phyloP scores from a whole-genome alignment of 2,329 filamentous ascomycete genomes.

The Fusarium pseudocircinatum region DNA sequence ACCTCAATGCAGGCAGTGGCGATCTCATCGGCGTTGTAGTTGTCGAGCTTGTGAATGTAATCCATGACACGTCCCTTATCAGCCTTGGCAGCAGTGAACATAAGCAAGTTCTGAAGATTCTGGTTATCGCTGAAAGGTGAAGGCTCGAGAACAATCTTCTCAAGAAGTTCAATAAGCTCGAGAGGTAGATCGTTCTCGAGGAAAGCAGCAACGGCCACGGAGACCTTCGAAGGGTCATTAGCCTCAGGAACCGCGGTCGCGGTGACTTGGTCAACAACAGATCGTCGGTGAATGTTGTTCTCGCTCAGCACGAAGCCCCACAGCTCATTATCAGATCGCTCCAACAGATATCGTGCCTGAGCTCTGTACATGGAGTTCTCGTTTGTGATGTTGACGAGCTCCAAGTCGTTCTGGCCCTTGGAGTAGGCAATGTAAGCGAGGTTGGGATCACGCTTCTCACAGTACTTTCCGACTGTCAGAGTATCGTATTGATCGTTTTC shows the following conservation, averaged over 20 bases:
- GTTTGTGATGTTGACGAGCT: conserved; percentile 97
- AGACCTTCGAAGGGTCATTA: conserved; percentile 92
- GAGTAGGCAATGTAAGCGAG: conserved; percentile 93
- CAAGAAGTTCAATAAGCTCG: conserved; percentile 95
- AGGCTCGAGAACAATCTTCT: conserved; percentile 99
- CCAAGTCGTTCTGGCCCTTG: conserved; percentile 97
- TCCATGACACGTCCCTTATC: conserved; percentile 95
- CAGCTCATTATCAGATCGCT: conserved; percentile 87
- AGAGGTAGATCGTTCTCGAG: conserved; percentile 89
- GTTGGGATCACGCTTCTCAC: conserved; percentile 97
- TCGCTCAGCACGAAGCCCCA: conserved; percentile 95
- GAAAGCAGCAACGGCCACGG: conserved; percentile 92
- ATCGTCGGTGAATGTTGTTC: conserved; percentile 95
- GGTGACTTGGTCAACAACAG: conserved; percentile 94
- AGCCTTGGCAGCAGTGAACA: conserved; percentile 96
- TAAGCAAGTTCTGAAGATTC: conserved; percentile 93
- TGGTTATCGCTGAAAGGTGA: conserved; percentile 98
- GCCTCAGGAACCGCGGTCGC: conserved; percentile 94
- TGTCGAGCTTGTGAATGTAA: conserved; percentile 91
- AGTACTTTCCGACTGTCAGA: conserved; percentile 93
- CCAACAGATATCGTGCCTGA: conserved; percentile 94
- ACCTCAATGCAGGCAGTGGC: conserved; percentile 93
- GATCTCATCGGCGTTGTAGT: conserved; percentile 92
- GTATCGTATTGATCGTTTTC: conserved; percentile 98
- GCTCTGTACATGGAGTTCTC: conserved; percentile 99